phyloP scores from a whole-genome alignment of 2,329 filamentous ascomycete species.

The Claviceps citrina region DNA sequence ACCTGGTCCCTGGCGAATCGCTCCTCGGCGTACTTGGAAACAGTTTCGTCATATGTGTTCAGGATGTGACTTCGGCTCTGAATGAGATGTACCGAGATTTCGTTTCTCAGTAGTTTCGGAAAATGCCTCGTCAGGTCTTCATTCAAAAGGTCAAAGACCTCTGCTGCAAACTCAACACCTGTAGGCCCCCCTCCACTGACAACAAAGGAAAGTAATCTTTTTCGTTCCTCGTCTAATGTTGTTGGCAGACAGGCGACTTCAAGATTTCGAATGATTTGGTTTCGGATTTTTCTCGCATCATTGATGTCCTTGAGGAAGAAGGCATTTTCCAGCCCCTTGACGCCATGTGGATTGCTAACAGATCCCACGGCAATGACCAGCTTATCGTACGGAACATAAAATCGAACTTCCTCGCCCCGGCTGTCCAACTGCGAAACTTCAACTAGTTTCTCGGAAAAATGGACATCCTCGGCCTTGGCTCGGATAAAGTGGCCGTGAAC shows the following conservation, averaged over 20 bases:
- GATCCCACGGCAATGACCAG: slow-evolving; percentile 85
- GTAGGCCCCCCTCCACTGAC: slow-evolving; percentile 89
- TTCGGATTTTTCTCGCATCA: slow-evolving; percentile 79
- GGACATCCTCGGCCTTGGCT: slow-evolving; percentile 72
- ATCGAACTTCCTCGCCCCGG: slow-evolving; percentile 57
- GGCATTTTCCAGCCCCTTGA: slow-evolving; percentile 85
- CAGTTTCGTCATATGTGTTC: slow-evolving; percentile 92
- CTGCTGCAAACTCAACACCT: slow-evolving; percentile 92
- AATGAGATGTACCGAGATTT: slow-evolving; percentile 94
- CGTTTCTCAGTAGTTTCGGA: slow-evolving; percentile 80
- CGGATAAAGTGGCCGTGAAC: slow-evolving; percentile 82
- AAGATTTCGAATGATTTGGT: slow-evolving; percentile 75
- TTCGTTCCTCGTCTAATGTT: slow-evolving; percentile 74
- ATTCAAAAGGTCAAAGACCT: slow-evolving; percentile 89
- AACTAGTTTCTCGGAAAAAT: slow-evolving; percentile 80
- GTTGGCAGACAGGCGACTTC: slow-evolving; percentile 88
- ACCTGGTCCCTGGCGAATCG: slow-evolving; percentile 84
- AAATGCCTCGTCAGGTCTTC: slow-evolving; percentile 78
- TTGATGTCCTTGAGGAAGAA: slow-evolving; percentile 91
- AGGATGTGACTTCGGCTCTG: slow-evolving; percentile 89
- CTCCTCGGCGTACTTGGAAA: slow-evolving; percentile 83
- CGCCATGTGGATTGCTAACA: slow-evolving; percentile 84
- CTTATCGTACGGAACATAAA: slow-evolving; percentile 97
- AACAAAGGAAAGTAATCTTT: slow-evolving; percentile 83
- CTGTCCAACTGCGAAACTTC: slow-evolving; percentile 64